Base-by-base conservation (phyloP, 2,329 filamentous ascomycete genomes). In the Thielaviopsis ethacetica region DNA sequence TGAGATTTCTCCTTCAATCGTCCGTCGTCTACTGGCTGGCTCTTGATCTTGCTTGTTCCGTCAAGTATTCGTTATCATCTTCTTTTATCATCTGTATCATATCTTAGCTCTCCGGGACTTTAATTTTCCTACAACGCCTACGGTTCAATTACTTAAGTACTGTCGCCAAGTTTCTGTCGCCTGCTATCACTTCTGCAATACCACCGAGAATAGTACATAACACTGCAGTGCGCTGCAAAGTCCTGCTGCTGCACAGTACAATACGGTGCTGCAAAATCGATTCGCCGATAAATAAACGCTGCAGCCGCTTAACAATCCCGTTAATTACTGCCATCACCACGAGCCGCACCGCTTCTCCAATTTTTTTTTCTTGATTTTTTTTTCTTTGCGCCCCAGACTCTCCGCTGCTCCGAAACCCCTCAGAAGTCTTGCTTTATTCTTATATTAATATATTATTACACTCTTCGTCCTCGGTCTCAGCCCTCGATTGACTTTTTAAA, bases 321-420 rank as follows among this genome's bases (percentile, higher is more conserved):
- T n/a, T 44, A 44, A 53, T 26, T 30, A n/a, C 15, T 34, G 5
- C 52, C 52, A 27, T 53, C 22, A 24, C 24, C 30, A 34, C 51
- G 30, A 57, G 47, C 55, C 44, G 55, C 55, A 57, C 34, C 7
- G 15, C 51, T 57, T 24, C 44, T 50, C 55, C 41, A 57, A 57
- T 21, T 57, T 34, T 26, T 15, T n/a, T 47, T 34, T 52, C 47
- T 50, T 38, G 21, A 34, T 38, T 57, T 47, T 57, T 50, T 34
- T 38, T 21, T 27, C 38, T n/a, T 38, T 22, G 10, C 19, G 4
- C 13, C 49, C 5, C 13, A 24, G 9, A 38, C n/a, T 41, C 53
- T 59, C 58, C 58, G 49, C 54, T 59, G 19, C 53, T 38, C 58
- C 58, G 58, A 51, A 50, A 22, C 12, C 49, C 10, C 21, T 49